phyloP scores from a whole-genome alignment of 2,329 filamentous ascomycete species.

The Penicillium sp. region DNA sequence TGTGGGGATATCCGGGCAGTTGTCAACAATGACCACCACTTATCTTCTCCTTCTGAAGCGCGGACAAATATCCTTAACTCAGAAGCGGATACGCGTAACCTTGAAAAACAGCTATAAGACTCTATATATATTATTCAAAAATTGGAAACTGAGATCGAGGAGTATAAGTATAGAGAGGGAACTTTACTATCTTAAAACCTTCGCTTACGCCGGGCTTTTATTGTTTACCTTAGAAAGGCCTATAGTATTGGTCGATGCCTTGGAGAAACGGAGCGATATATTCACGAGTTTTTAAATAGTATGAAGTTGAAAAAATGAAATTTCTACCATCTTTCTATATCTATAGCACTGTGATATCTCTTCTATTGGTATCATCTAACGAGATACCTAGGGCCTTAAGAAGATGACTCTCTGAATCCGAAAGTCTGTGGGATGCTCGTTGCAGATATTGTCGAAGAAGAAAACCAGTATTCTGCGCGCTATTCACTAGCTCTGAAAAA shows the following conservation, averaged over 20 bases:
- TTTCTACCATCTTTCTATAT: background rate
- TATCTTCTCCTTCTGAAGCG: background rate
- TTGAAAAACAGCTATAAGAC: constrained; percentile 1
- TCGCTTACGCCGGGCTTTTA: constrained; percentile 2
- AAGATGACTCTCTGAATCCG: constrained; percentile 3
- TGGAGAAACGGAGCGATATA: background rate
- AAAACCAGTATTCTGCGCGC: background rate
- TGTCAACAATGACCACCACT: background rate
- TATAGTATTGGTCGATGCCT: background rate
- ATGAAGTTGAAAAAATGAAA: constrained; percentile 7
- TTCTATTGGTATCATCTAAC: constrained; percentile 4
- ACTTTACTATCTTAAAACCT: constrained; percentile 1
- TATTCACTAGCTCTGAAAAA: background rate
- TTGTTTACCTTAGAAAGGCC: background rate
- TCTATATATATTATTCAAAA: constrained; percentile 1
- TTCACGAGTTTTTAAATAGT: constrained; percentile 3
- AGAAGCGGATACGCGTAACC: background rate
- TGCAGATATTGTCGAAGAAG: constrained; percentile 2
- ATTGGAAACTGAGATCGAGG: constrained; percentile 2
- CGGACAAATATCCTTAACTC: background rate
- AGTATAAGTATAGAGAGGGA: background rate
- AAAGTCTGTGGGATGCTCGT: constrained; percentile 1
- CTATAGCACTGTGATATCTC: background rate
- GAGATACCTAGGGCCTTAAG: constrained; percentile 6
- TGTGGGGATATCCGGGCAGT: background rate